Percentiles rank a stretch among this genome's conserved stretches.
Conservation (phyloP, 805 yeast species). For the Candida yuanshanica region DNA sequence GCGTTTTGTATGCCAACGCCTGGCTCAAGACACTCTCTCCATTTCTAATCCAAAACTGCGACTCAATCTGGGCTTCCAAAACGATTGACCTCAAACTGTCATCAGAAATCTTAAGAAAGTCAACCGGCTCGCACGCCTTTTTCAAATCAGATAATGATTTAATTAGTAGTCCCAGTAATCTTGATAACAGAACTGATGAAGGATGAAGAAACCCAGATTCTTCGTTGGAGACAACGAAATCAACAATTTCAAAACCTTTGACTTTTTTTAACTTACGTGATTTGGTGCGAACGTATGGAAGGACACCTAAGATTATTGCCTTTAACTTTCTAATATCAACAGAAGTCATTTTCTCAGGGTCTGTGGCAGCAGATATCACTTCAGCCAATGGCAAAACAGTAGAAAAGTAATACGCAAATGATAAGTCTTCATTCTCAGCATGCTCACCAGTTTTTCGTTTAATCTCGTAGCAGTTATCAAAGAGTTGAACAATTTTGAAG, state of each 20-base stretch:
- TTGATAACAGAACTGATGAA: conserved; percentile 48
- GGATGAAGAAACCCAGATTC: conserved; percentile 56
- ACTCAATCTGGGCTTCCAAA: conserved; percentile 51
- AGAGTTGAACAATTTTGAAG: conserved; percentile 42
- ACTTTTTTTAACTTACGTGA: conserved; percentile 12
- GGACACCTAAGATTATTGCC: not conserved
- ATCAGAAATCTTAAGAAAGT: conserved; percentile 47
- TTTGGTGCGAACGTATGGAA: not conserved
- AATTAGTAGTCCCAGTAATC: conserved; percentile 4
- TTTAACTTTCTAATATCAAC: not conserved
- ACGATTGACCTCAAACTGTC: conserved; percentile 55
- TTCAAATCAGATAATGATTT: not conserved
- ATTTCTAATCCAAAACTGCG: conserved; percentile 72
- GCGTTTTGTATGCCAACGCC: conserved; percentile 42
- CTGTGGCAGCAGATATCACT: conserved; percentile 33
- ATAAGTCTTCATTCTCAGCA: conserved; percentile 51
- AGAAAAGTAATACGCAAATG: conserved; percentile 44
- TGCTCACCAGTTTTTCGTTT: conserved; percentile 63
- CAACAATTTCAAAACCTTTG: conserved; percentile 25
- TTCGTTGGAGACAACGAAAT: conserved; percentile 41
- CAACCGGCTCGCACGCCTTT: too few species aligned
- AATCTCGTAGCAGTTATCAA: conserved; percentile 54
- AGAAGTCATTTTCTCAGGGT: conserved; percentile 2
- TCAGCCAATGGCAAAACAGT: conserved; percentile 39
- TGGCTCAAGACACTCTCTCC: conserved; percentile 51